Conservation (phyloP, 208 protist genomes). For the Acanthamoeba rhysodes region DNA sequence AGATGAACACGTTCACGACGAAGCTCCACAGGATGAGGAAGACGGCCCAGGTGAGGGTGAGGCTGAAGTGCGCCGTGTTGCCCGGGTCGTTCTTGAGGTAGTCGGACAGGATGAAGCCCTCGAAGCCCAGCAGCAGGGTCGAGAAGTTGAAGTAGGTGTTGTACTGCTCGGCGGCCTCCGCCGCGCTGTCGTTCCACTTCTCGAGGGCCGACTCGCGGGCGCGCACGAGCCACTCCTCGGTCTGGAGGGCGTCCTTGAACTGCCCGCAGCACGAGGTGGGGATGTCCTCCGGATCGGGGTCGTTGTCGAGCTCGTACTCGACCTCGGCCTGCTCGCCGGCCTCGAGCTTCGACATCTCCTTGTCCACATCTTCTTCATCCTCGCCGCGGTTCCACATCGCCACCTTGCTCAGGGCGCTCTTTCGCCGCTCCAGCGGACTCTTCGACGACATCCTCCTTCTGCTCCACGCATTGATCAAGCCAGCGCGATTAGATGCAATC, state of each 20-base stretch:
- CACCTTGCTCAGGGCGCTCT: background rate
- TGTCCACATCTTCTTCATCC: background rate
- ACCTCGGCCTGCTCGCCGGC: background rate
- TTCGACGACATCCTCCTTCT: background rate
- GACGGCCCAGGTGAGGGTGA: background rate
- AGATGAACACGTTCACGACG: slow-evolving; percentile 26
- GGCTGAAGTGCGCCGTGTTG: background rate
- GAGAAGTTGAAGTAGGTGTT: slow-evolving; percentile 29
- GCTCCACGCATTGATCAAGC: too few species aligned
- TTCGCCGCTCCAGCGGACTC: background rate
- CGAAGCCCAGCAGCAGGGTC: slow-evolving; percentile 1
- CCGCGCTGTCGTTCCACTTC: background rate
- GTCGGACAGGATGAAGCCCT: slow-evolving; percentile 31
- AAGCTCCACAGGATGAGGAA: slow-evolving; percentile 35
- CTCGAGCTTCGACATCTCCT: background rate
- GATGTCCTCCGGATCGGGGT: background rate
- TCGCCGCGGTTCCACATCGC: background rate
- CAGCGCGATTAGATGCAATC: too few species aligned
- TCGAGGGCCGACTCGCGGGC: background rate
- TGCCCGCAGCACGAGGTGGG: background rate
- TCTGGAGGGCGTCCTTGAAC: background rate
- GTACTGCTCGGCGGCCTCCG: background rate
- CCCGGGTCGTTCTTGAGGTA: slow-evolving; percentile 8
- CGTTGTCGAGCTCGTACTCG: background rate
- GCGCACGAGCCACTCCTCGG: background rate